These are phyloP conservation scores for Emergomyces orientalis DNA, from an alignment of 2,329 filamentous ascomycete genomes.

Conservation along the genomic window DNA sequence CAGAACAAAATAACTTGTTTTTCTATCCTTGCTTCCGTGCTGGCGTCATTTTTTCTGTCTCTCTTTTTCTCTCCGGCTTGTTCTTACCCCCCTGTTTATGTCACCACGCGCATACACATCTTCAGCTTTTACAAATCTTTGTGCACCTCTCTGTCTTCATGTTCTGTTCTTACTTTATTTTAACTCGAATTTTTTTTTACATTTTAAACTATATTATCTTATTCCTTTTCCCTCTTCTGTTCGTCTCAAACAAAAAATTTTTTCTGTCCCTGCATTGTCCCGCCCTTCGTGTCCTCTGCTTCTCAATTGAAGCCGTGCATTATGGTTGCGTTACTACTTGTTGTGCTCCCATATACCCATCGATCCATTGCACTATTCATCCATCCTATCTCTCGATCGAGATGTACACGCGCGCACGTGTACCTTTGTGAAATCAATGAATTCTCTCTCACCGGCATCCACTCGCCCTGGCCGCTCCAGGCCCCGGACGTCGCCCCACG, in stretches of 20 bases:
- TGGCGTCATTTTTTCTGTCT: slow-evolving; percentile 1
- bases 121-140: background rate
- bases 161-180: background rate
- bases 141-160: background rate
- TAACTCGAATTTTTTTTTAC: background rate
- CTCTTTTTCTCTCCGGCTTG: background rate
- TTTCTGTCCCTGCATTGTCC: background rate
- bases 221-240: background rate
- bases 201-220: background rate
- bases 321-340: background rate
- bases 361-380: background rate
- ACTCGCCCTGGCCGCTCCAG: too few species aligned
- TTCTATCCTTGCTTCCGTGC: background rate
- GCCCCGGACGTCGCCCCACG: too few species aligned
- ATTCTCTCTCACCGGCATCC: background rate
- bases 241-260: background rate
- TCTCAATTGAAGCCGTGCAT: background rate
- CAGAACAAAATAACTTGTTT: background rate
- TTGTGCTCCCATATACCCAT: background rate
- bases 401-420: background rate
- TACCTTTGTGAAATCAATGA: background rate
- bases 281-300: background rate
- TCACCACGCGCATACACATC: background rate
- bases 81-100: background rate
- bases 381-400: background rate